Percentiles rank a stretch among this genome's conserved stretches.
Conservation (phyloP, 225 moss, liverwort and hornwort species). For the Straminergon stramineum region DNA sequence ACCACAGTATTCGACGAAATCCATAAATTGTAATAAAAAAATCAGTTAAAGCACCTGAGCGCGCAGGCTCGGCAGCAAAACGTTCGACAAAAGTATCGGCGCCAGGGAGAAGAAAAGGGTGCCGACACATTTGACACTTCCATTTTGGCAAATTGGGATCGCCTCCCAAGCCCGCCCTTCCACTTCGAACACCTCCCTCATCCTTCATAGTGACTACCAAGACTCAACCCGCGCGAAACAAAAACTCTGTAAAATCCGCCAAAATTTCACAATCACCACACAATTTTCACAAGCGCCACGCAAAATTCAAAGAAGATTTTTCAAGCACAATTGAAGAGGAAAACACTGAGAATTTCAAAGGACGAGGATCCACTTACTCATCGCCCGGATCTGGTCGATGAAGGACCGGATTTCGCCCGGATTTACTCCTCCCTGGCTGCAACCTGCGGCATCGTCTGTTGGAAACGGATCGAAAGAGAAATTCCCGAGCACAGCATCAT, state of each 20-base stretch:
- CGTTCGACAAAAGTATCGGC: constrained; percentile 81
- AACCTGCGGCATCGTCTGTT: not conserved
- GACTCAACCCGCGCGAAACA: not conserved
- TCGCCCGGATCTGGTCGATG: not conserved
- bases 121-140: constrained; percentile 87
- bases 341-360: not conserved
- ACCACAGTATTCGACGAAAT: not conserved
- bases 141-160: constrained; percentile 78
- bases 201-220: constrained; percentile 20
- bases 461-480: not conserved
- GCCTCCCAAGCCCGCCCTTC: constrained; percentile 41
- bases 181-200: constrained; percentile 15
- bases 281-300: not conserved
- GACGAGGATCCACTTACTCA: not conserved
- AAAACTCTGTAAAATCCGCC: not conserved
- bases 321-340: too few species aligned
- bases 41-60: constrained; percentile 33
- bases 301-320: not conserved
- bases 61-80: constrained; percentile 54
- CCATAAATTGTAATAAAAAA: not conserved
- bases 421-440: not conserved
- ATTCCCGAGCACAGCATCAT: not conserved
- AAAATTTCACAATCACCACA: not conserved
- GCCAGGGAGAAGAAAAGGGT: constrained; percentile 63
- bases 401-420: too few species aligned